Conservation (phyloP, 2,329 filamentous ascomycete genomes). For the Colletotrichum sp. region DNA sequence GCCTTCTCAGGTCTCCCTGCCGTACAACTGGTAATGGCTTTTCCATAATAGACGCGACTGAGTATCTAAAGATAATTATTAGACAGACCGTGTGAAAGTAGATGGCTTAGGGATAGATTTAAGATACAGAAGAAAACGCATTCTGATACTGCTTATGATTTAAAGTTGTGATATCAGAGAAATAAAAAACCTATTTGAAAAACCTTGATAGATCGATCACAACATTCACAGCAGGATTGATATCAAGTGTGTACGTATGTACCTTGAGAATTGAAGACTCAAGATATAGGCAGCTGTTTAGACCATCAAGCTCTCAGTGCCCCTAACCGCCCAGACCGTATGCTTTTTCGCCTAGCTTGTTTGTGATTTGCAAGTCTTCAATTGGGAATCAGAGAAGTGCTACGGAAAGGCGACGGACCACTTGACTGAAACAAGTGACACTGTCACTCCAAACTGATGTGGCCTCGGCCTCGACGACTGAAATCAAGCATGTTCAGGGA, state of each 20-base stretch:
- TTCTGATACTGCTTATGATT: too few species aligned
- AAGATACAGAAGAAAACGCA: too few species aligned
- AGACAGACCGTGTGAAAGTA: neutral
- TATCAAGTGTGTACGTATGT: rapidly evolving
- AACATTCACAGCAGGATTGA: too few species aligned
- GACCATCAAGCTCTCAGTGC: neutral
- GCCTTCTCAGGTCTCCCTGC: neutral
- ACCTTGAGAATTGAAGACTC: neutral
- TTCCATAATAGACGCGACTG: neutral
- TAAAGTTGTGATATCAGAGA: too few species aligned
- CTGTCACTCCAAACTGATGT: neutral
- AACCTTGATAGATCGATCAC: rapidly evolving
- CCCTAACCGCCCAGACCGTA: neutral
- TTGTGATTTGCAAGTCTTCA: neutral
- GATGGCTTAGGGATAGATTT: rapidly evolving
- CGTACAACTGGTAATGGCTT: rapidly evolving
- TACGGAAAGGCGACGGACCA: neutral
- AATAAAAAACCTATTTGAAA: too few species aligned
- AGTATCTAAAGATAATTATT: rapidly evolving
- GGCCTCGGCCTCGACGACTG: rapidly evolving
- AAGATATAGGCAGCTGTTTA: neutral
- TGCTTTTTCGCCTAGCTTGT: too few species aligned
- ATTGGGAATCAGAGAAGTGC: neutral
- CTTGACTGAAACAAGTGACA: neutral
- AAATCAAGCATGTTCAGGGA: rapidly evolving